phyloP scores from a whole-genome alignment of 805 yeast genomes.

The Metschnikowia bowlesiae region DNA sequence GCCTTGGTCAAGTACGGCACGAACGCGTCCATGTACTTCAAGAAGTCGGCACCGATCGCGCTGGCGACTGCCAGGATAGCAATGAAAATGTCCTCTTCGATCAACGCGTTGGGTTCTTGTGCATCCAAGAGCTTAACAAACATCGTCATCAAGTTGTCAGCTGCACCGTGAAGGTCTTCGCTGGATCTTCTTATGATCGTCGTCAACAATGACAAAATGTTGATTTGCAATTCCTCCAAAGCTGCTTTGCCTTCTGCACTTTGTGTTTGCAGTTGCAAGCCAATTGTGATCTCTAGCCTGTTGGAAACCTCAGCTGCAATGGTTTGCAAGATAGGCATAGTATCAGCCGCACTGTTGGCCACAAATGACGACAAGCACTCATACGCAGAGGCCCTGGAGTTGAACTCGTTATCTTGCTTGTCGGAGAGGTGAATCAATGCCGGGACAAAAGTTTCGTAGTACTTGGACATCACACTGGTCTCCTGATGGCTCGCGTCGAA shows the following conservation, averaged over 20 bases:
- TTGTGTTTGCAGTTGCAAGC: constrained; percentile 50
- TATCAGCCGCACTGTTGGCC: constrained; percentile 65
- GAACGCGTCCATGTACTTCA: constrained; percentile 73
- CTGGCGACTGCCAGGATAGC: constrained; percentile 88
- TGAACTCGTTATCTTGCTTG: constrained; percentile 75
- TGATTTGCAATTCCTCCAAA: constrained; percentile 85
- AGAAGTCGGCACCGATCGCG: constrained; percentile 67
- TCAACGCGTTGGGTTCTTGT: constrained; percentile 63
- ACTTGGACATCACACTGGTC: constrained; percentile 68
- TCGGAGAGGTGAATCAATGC: constrained; percentile 65
- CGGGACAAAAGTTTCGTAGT: constrained; percentile 65
- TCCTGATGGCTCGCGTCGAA: constrained; percentile 44
- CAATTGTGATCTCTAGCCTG: constrained; percentile 68
- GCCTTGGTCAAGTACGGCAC: constrained; percentile 80
- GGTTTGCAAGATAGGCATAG: constrained; percentile 60
- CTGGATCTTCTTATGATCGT: constrained; percentile 81
- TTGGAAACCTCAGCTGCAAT: constrained; percentile 71
- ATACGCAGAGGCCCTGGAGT: constrained; percentile 92
- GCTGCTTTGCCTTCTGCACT: constrained; percentile 68
- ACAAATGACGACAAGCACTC: constrained; percentile 87
- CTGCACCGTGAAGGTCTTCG: constrained; percentile 55
- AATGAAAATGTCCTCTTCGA: constrained; percentile 92
- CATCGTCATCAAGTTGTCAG: constrained; percentile 82
- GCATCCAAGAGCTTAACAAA: constrained; percentile 63
- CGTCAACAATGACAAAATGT: constrained; percentile 71